A percentile compares a stretch with the other conserved stretches of the same genome.
Conservation (phyloP, 2,329 filamentous ascomycete genomes). For the Aspergillus sp. region DNA sequence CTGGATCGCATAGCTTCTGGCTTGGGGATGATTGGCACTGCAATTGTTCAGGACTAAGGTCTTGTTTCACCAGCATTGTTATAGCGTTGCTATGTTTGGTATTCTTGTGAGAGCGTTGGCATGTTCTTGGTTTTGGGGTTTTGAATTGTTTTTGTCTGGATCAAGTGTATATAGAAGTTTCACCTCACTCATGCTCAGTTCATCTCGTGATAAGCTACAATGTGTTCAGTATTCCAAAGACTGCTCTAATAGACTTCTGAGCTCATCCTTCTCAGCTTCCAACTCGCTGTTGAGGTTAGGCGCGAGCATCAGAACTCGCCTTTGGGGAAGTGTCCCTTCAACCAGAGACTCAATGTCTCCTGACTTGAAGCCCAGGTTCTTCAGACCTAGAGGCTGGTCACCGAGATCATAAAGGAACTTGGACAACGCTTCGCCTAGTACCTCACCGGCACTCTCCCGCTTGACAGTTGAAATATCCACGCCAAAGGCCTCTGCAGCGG, state of each 20-base stretch:
- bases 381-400: constrained; percentile 87
- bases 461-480: constrained; percentile 88
- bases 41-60: constrained; percentile 20
- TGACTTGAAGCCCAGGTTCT: constrained; percentile 76
- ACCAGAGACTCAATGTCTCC: constrained; percentile 82
- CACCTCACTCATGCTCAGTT: not conserved
- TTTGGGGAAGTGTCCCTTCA: constrained; percentile 92
- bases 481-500: constrained; percentile 87
- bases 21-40: constrained; percentile 37
- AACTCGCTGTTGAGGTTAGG: constrained; percentile 76
- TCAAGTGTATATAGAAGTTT: not conserved
- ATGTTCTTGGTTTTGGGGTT: not conserved
- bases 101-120: not conserved
- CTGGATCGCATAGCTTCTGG: constrained; percentile 38
- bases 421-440: constrained; percentile 79
- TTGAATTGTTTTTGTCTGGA: not conserved
- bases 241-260: constrained; percentile 70
- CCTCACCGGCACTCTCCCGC: constrained; percentile 84
- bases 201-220: not conserved
- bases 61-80: not conserved
- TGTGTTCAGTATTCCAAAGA: constrained; percentile 56
- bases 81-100: not conserved
- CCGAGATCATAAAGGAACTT: constrained; percentile 82
- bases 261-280: constrained; percentile 71
- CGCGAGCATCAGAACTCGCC: constrained; percentile 86